Evolutionary conservation across 2,329 filamentous ascomycete genomes (phyloP).

Genomic region (Alternaria alternata): DNA sequence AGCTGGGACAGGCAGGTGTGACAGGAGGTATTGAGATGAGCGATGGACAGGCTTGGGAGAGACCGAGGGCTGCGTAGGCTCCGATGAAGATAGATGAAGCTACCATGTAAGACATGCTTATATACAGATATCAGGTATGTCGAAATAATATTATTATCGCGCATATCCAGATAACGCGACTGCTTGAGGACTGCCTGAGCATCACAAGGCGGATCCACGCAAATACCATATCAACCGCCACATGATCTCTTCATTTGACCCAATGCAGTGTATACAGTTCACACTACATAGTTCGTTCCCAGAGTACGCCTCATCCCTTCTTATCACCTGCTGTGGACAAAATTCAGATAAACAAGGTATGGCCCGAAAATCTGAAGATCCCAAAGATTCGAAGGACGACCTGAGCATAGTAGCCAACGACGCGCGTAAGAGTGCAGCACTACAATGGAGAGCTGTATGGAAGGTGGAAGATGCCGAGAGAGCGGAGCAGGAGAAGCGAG

Average conservation of each 20-base stretch:
- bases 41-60: slow-evolving; percentile 32
- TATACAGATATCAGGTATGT: slow-evolving; percentile 8
- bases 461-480: background rate
- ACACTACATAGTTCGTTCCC: background rate
- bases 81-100: background rate
- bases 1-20: slow-evolving; percentile 16
- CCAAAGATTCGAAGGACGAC: too few species aligned
- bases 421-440: background rate
- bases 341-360: background rate
- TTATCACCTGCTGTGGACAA: background rate
- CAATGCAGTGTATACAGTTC: background rate
- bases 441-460: background rate
- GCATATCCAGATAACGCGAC: background rate
- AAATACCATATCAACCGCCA: background rate
- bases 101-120: background rate
- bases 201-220: background rate
- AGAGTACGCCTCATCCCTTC: background rate
- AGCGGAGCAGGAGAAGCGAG: background rate
- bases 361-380: too few species aligned
- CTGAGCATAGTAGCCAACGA: too few species aligned
- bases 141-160: background rate
- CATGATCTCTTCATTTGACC: background rate
- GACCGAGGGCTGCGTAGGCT: slow-evolving; percentile 23
- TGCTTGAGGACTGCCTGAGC: background rate
- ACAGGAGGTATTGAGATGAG: slow-evolving; percentile 30